Percentiles rank a stretch among this genome's conserved stretches.
Conservation (phyloP, 2,329 filamentous ascomycete genomes). For the Phoma sp. region DNA sequence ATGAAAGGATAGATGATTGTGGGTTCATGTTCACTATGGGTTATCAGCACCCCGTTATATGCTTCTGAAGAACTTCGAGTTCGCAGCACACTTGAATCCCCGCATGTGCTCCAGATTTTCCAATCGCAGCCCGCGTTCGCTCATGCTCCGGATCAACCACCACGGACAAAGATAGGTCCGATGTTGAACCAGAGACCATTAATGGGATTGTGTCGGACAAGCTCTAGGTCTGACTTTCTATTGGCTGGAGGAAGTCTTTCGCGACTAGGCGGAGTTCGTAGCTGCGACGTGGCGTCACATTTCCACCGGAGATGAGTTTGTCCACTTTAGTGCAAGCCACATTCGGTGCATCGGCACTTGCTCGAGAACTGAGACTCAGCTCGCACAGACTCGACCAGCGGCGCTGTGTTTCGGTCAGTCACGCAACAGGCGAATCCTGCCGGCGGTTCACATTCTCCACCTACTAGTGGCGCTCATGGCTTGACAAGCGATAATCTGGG, state of each 20-base stretch:
- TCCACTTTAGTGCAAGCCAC: conserved; percentile 15
- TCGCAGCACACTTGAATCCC: neutral
- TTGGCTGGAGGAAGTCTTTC: neutral
- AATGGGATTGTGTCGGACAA: too few relatives aligned
- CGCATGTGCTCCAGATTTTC: neutral
- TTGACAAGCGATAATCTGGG: conserved; percentile 1
- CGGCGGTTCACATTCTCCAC: neutral
- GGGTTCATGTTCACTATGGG: too few relatives aligned
- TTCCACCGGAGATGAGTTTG: conserved; percentile 25
- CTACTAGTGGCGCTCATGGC: conserved; percentile 1
- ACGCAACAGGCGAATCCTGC: neutral
- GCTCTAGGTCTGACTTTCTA: too few relatives aligned
- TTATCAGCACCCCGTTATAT: neutral
- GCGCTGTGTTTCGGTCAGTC: neutral
- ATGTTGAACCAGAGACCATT: too few relatives aligned
- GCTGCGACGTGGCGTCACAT: too few relatives aligned
- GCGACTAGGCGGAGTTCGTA: too few relatives aligned
- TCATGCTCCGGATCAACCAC: too few relatives aligned
- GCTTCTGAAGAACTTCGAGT: neutral
- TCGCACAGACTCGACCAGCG: neutral
- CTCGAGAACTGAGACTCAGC: too few relatives aligned
- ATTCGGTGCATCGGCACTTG: neutral
- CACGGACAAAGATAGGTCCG: conserved; percentile 1
- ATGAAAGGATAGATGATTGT: neutral
- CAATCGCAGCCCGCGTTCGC: too few relatives aligned